Evolutionary conservation across 1,139 yeast genomes (phyloP), one percentile per base, ranked within the genome.

Genomic region (Hemisphaericaspora xylofermentans): DNA sequence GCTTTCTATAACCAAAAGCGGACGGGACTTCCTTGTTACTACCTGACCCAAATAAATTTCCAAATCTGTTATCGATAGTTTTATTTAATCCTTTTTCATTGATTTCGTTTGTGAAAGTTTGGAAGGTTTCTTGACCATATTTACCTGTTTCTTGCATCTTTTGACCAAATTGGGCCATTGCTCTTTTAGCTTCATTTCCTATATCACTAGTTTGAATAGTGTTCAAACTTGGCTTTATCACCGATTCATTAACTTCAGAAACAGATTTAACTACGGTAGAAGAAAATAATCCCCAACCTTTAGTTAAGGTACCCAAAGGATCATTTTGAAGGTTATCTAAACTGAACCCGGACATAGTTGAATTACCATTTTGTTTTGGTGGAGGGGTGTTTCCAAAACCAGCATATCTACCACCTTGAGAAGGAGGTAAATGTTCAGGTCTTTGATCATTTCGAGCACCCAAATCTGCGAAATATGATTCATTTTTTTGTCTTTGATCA

Each of bases 141-240:
- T 74, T 77, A 29, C 95, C 88, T 1, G 97, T 88, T 54, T 88
- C 95, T 58, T 86, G 95, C 74, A 91, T 86, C 58, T 82, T 88
- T 60, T 87, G 95, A 36, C 97, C 97, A 68, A 91, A 93, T 67
- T 93, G 98, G 45, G 89, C 84, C 79, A 94, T 87, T 21, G 98
- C 98, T 54, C 88, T 78, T 50, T 78, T 82, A 8, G 98, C 93
- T 57, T 89, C 96, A 42, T 65, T 69, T 26, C 93, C 80, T 35
- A 88, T 64, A 48, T 91, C 97, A 48, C 87, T 81, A 46, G 85
- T 88, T 45, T 88, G 86, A 50, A 93, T 71, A 55, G 86, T 89
- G 55, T 80, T 82, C 59, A 88, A 76, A 34, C 94, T 81, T 14
- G 98, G 98, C 61, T 87, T 88, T 52, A 93, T 88, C 44, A 89